These are phyloP conservation scores for Russula sp. DNA, from an alignment of 768 basidiomycete species.

Conservation along the genomic window DNA sequence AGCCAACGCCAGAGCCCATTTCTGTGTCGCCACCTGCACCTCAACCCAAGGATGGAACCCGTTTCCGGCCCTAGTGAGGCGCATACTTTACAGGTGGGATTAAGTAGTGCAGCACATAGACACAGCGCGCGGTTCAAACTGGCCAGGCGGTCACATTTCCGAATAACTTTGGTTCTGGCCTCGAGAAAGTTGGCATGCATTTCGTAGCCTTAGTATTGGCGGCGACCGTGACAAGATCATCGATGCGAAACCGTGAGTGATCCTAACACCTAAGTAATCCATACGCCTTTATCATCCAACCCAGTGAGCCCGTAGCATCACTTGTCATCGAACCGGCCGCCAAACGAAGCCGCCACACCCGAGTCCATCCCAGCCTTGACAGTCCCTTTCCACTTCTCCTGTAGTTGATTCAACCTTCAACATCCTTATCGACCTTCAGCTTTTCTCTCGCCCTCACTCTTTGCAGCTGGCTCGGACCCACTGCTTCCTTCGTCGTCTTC, in stretches of 20 bases:
- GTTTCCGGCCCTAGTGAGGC: conserved; percentile 23
- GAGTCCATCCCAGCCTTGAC: background rate
- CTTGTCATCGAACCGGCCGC: conserved; percentile 25
- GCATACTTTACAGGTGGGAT: conserved; percentile 45
- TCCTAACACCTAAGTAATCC: background rate
- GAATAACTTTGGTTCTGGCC: conserved; percentile 48
- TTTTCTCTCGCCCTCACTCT: too few relatives aligned
- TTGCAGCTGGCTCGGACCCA: too few relatives aligned
- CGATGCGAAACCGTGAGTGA: conserved; percentile 47
- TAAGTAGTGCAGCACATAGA: conserved; percentile 48
- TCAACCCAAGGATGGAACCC: conserved; percentile 25
- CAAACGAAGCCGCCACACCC: conserved; percentile 13
- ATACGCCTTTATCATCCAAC: background rate
- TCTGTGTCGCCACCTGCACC: conserved; percentile 25
- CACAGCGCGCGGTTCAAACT: conserved; percentile 60
- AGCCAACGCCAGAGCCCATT: conserved; percentile 32
- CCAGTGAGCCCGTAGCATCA: conserved; percentile 25
- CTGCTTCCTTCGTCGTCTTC: too few relatives aligned
- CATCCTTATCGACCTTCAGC: too few relatives aligned
- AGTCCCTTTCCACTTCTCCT: too few relatives aligned
- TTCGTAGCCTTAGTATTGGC: conserved; percentile 75
- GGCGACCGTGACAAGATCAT: conserved; percentile 47
- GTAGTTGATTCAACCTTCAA: too few relatives aligned
- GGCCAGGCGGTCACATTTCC: conserved; percentile 80
- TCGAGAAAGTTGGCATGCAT: conserved; percentile 85